Evolutionary conservation across 768 basidiomycete species (phyloP).

Genomic region (Tricholoma saponaceum): DNA sequence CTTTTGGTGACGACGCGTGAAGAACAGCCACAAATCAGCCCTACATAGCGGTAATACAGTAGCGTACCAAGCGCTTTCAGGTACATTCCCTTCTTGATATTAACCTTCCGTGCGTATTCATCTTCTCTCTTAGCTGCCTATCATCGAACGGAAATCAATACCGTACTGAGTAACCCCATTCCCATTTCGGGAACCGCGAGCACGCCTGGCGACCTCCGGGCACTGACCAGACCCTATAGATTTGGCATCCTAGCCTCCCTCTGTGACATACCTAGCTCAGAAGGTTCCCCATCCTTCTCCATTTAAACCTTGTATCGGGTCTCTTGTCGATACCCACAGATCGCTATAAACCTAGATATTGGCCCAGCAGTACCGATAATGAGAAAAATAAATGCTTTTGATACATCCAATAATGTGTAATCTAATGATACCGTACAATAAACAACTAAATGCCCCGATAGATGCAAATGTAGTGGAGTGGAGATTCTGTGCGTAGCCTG

Average conservation of each 20-base stretch:
- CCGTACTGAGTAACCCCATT: too few species aligned
- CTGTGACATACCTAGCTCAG: background rate
- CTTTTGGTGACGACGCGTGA: conserved; percentile 57
- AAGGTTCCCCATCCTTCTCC: background rate
- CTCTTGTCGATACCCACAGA: background rate
- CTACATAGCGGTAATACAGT: background rate
- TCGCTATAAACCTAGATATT: background rate
- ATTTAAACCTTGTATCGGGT: background rate
- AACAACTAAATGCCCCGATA: background rate
- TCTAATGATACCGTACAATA: background rate
- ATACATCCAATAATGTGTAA: background rate
- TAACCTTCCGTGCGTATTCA: background rate
- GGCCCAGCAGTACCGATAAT: background rate
- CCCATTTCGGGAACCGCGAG: too few species aligned
- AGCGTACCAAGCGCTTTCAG: background rate
- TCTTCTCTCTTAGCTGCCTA: background rate
- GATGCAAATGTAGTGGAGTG: background rate
- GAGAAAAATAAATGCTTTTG: background rate
- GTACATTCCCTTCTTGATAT: background rate
- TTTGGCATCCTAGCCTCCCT: too few species aligned
- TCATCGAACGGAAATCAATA: background rate
- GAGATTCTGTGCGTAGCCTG: background rate
- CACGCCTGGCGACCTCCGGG: too few species aligned
- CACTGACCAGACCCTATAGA: too few species aligned
- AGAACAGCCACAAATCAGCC: background rate